These are phyloP conservation scores for Hsuehochloa calcarea DNA, from an alignment of 176 grass and related monocot genomes.

Conservation along the genomic window DNA sequence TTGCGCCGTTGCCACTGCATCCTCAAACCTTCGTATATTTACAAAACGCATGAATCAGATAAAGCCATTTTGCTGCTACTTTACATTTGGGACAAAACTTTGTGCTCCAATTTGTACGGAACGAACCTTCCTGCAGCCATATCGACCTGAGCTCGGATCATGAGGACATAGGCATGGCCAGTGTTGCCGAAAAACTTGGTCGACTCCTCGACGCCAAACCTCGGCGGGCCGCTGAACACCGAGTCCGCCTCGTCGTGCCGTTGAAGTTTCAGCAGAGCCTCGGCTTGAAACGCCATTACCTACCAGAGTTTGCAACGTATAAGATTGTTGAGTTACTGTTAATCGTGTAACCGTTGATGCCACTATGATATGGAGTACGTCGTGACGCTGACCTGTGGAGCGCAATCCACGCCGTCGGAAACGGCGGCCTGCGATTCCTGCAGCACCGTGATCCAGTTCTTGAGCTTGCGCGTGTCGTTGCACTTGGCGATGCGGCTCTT, in stretches of 20 bases:
- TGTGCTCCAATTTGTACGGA: background rate
- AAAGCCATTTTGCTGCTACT: background rate
- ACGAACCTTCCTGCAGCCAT: constrained; percentile 76
- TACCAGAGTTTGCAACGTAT: constrained; percentile 7
- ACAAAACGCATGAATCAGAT: background rate
- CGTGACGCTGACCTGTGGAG: constrained; percentile 60
- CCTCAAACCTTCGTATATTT: constrained; percentile 57
- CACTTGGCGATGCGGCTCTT: constrained; percentile 65
- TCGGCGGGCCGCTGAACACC: constrained; percentile 39
- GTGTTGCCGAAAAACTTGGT: constrained; percentile 65
- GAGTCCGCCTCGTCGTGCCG: constrained; percentile 79
- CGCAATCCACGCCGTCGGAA: constrained; percentile 65
- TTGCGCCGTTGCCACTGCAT: constrained; percentile 56
- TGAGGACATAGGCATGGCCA: constrained; percentile 70
- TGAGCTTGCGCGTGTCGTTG: constrained; percentile 63
- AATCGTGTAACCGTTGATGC: background rate
- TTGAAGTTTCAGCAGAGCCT: constrained; percentile 72
- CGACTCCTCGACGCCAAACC: constrained; percentile 65
- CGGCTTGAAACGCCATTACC: constrained; percentile 77
- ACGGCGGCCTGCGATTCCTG: constrained; percentile 74
- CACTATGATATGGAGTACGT: background rate
- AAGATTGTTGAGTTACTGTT: background rate
- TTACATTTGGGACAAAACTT: background rate
- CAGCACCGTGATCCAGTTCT: constrained; percentile 73
- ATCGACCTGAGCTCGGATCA: constrained; percentile 70